phyloP scores from a whole-genome alignment of 2,329 filamentous ascomycete genomes.

The Elsinoe necatrix region DNA sequence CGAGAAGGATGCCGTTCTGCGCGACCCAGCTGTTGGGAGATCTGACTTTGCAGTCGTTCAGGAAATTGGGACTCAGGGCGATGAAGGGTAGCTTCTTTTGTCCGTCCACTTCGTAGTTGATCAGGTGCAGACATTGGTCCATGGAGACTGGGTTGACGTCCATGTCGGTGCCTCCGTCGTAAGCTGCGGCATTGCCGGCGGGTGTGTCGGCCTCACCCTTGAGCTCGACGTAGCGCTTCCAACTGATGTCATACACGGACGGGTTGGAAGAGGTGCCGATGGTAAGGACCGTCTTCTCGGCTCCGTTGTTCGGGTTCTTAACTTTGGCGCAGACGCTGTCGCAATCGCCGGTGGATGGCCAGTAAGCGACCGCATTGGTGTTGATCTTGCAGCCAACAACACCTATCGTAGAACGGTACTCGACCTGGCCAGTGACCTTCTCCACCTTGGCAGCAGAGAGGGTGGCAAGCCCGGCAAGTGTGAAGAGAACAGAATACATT shows the following conservation, averaged over 20 bases:
- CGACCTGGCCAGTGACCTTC: conserved; percentile 46
- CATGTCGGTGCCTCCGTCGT: conserved; percentile 46
- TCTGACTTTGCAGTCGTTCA: conserved; percentile 35
- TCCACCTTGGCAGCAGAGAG: conserved; percentile 19
- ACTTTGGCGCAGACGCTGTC: conserved; percentile 50
- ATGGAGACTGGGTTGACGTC: conserved; percentile 43
- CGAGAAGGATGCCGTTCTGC: conserved; percentile 41
- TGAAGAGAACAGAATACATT: conserved; percentile 19
- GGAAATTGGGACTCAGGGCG: conserved; percentile 50
- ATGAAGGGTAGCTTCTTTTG: conserved; percentile 46
- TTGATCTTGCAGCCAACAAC: conserved; percentile 54
- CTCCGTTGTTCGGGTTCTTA: conserved; percentile 35
- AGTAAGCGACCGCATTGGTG: conserved; percentile 55
- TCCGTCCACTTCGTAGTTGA: conserved; percentile 31
- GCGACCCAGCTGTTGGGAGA: conserved; percentile 43
- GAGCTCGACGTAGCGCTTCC: conserved; percentile 56
- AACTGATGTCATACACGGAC: conserved; percentile 49
- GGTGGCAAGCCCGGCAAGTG: conserved; percentile 20
- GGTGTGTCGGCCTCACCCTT: conserved; percentile 40
- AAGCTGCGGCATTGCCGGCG: conserved; percentile 15
- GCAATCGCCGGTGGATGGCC: conserved; percentile 47
- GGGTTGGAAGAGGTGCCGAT: conserved; percentile 47
- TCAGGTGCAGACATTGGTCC: conserved; percentile 43
- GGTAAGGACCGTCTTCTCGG: conserved; percentile 49
- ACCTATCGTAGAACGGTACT: conserved; percentile 50